Base-by-base conservation (phyloP, 768 basidiomycete species). In the Boletus pseudo-olivaceus region DNA sequence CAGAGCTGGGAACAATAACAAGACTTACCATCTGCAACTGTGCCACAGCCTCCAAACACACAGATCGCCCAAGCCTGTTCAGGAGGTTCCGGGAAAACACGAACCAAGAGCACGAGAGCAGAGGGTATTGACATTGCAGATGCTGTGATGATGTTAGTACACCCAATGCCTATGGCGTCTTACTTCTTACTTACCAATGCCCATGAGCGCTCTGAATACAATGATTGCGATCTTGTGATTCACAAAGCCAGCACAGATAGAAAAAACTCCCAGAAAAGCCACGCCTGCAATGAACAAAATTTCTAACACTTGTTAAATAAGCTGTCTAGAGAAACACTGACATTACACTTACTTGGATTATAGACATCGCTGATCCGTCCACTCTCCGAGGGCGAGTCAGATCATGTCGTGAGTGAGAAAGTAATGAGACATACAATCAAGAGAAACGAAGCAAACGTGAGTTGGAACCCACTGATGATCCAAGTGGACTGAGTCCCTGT, bases 71-170 rank as follows among this genome's bases (percentile, higher is more conserved):
- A 71, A 41, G 79, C 73, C 58, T 83, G 81, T 42, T 75, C 71
- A 6, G 55, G 57, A 7, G 76, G 76, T 12, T 78, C 74, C 0
- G 80, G 76, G 64, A 78, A 83, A 58, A 79, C 67, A 41, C 75
- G 72, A 7, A 82, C 78, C 23, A 82, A 72, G 33, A 84, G 69
- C 37, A 75, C 67, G n/a, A 78, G 65, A 7, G 80, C 76, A 4
- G 80, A 78, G 3, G 81, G 81, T 35, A 82, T 73, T 9, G 77
- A 78, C 69, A 81, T 65, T 2, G 80, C 72, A 19, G 78, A 80
- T 12, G 72, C 78, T 72, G 69, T 14, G n/a, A 49, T 1, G 19
- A 8, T 20, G n/a, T 67, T 4, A 61, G 39, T 19, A 44, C 15
- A 51, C 23, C 15, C 30, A 3, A 47, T 7, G n/a, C 10, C 0